Base-by-base conservation (phyloP, 2,329 filamentous ascomycete species). In the Fusarium guadeloupense region DNA sequence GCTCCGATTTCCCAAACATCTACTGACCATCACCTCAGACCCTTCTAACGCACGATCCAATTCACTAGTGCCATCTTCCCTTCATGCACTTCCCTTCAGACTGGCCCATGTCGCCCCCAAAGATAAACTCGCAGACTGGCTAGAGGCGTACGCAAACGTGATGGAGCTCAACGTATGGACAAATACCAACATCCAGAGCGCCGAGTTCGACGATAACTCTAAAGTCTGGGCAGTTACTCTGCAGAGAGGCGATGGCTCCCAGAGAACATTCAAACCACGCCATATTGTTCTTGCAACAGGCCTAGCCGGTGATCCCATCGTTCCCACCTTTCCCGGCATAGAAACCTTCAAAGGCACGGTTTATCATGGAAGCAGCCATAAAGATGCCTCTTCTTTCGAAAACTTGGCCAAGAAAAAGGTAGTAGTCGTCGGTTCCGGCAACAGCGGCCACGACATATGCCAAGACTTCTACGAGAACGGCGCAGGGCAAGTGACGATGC, bases 391-490 rank as follows among this genome's bases (percentile, higher is more conserved):
- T 0, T 14, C 16, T 16, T 40, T 46, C 28, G 9, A 16, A 3
- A 49, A 69, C 25, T 35, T 72, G 3, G 13, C 40, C 3, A 28
- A 51, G 4, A 82, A 82, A 66, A 79, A 76, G 40, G 78, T 81
- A 1, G 70, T 81, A 3, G 76, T 83, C 4, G 74, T 84, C 5
- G 81, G 81, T 4, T 78, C 78, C 2, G 79, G 80, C 13, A 83
- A 81, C 49, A 80, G 77, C 54, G 80, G 76, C 0, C 80, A 83
- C 49, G 81, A 83, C 45, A 80, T 83, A 41, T 79, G 80, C 0
- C 78, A 83, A 62, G 78, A 83, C 62, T 83, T 77, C 58, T 75
- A 77, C 41, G 76, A 82, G 44, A 76, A 79, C 28, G 82, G 82
- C 2, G 79, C 79, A 6, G 61, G 55, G 3, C 69, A 77, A 17